These are phyloP conservation scores for Globisporangium rhizosaccharum DNA, from an alignment of 352 stramenopile genomes.

Conservation along the genomic window DNA sequence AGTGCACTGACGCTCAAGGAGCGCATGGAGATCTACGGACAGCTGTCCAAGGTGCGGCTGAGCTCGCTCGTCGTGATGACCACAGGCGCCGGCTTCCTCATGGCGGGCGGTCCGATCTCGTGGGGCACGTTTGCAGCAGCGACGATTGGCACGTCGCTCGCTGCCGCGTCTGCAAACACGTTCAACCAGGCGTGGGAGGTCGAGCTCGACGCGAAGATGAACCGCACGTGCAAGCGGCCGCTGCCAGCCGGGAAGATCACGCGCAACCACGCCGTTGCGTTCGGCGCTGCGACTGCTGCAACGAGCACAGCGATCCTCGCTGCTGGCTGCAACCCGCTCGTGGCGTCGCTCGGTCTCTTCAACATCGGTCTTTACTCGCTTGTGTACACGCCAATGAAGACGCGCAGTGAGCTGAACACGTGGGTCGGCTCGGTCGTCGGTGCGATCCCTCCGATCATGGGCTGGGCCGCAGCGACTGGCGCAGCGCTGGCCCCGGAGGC, in stretches of 20 bases:
- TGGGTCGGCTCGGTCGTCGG: constrained; percentile 98
- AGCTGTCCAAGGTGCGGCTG: constrained; percentile 93
- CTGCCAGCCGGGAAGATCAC: constrained; percentile 88
- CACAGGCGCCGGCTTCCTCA: constrained; percentile 94
- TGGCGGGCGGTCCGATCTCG: constrained; percentile 91
- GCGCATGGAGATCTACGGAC: constrained; percentile 68
- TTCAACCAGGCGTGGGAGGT: constrained; percentile 99
- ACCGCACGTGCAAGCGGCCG: constrained; percentile 93
- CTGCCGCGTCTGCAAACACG: constrained; percentile 91
- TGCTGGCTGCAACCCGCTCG: constrained; percentile 92
- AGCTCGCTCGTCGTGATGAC: constrained; percentile 96
- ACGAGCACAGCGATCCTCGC: constrained; percentile 88
- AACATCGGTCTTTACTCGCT: constrained; percentile 98
- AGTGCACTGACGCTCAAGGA: constrained; percentile 52
- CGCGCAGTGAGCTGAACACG: constrained; percentile 95
- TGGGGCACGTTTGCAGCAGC: constrained; percentile 84
- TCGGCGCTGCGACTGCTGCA: constrained; percentile 80
- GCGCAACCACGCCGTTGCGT: constrained; percentile 72
- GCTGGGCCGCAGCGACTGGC: constrained; percentile 95
- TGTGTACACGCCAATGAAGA: constrained; percentile 99
- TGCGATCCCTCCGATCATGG: constrained; percentile 98
- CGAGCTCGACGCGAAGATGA: constrained; percentile 94
- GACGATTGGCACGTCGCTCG: constrained; percentile 93
- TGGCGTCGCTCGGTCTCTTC: constrained; percentile 90
- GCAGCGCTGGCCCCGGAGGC: constrained; percentile 64